These are phyloP conservation scores for Termitomyces sp. DNA, from an alignment of 1,284 basidiomycete genomes.

Conservation along the genomic window DNA sequence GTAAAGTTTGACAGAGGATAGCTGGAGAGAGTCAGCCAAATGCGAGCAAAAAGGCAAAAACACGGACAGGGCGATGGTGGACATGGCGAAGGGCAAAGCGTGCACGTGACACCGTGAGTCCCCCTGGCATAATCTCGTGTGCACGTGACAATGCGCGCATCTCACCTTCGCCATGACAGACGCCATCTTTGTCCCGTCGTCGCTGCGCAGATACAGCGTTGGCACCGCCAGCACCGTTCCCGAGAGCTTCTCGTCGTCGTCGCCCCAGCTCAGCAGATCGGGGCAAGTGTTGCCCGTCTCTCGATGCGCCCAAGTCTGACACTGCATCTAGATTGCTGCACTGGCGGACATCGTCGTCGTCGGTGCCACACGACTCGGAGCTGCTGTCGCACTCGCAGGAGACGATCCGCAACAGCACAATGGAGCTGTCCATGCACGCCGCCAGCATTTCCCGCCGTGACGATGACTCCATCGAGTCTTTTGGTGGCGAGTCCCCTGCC, in stretches of 20 bases:
- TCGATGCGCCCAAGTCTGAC: no score
- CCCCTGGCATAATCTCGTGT: no score
- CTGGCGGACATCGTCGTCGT: background rate
- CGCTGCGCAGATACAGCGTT: background rate
- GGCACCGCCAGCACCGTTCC: no score
- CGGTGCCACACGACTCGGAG: background rate
- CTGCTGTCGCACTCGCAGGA: background rate
- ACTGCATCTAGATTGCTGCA: background rate
- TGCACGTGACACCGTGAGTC: no score
- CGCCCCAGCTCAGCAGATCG: conserved; percentile 41
- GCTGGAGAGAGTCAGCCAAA: conserved; percentile 27
- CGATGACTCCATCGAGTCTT: no score
- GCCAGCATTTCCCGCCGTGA: conserved; percentile 28
- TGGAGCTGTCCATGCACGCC: background rate
- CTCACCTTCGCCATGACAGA: no score
- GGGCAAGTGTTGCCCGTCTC: conserved; percentile 35
- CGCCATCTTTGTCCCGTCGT: no score
- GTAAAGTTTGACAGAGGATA: conserved; percentile 87
- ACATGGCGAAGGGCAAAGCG: no score
- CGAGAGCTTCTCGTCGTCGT: no score
- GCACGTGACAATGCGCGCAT: no score
- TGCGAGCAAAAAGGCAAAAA: background rate
- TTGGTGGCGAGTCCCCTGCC: no score
- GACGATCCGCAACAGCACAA: background rate
- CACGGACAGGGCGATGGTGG: conserved; percentile 61